A percentile compares a stretch with the other conserved stretches of the same genome.
phyloP scores from a whole-genome alignment of 805 yeast species.

The Diddensiella caesifluorescens region DNA sequence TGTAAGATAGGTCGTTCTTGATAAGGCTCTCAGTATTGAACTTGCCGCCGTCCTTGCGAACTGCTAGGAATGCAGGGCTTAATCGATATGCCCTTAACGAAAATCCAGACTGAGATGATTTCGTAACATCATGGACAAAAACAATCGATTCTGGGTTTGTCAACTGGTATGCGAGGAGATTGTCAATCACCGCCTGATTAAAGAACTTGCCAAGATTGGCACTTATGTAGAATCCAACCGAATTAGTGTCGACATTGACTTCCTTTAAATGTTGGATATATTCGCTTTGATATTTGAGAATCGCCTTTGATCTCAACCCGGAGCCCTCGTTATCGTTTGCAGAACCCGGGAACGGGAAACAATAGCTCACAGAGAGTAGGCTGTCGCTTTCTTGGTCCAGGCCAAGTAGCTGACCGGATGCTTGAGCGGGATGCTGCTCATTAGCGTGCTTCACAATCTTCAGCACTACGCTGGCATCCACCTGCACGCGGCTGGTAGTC shows the following conservation, averaged over 20 bases:
- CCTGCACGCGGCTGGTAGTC: constrained; percentile 18
- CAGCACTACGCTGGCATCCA: constrained; percentile 36
- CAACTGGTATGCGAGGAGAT: constrained; percentile 59
- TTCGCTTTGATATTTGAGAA: constrained; percentile 63
- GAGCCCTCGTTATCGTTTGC: constrained; percentile 55
- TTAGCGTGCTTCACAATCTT: constrained; percentile 64
- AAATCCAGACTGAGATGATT: constrained; percentile 53
- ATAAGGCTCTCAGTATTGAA: constrained; percentile 63
- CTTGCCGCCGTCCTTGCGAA: constrained; percentile 47
- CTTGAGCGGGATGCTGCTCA: constrained; percentile 55
- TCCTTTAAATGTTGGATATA: constrained; percentile 55
- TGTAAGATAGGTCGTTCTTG: constrained; percentile 53
- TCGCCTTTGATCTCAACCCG: constrained; percentile 56
- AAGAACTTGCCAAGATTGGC: constrained; percentile 65
- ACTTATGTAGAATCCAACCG: constrained; percentile 78
- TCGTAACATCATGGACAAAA: constrained; percentile 63
- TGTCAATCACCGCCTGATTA: constrained; percentile 57
- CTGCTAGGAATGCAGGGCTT: constrained; percentile 53
- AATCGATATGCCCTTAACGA: constrained; percentile 66
- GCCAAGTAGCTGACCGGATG: constrained; percentile 72
- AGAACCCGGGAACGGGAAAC: constrained; percentile 58
- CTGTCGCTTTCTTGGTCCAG: constrained; percentile 52
- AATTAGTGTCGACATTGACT: constrained; percentile 61
- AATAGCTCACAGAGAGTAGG: constrained; percentile 47
- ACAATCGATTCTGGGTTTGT: constrained; percentile 49